Evolutionary conservation across 169 alveolate species (phyloP).

Genomic region (Blepharisma undulans): DNA sequence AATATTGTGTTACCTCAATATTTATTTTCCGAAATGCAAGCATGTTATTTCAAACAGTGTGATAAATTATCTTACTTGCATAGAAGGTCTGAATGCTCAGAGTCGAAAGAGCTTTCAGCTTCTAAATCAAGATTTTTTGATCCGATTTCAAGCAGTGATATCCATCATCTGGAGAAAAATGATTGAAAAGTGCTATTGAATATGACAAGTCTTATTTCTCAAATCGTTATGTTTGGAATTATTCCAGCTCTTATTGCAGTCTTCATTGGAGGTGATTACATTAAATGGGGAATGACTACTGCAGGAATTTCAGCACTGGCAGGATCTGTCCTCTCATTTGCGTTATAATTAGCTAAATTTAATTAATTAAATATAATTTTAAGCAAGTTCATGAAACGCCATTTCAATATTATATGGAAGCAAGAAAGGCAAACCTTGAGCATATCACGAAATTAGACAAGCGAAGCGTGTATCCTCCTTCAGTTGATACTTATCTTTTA

Average conservation of each 20-base stretch:
- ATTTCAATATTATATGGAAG: too few relatives aligned
- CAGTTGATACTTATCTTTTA: conserved; percentile 23
- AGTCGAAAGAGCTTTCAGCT: too few relatives aligned
- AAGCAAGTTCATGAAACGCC: too few relatives aligned
- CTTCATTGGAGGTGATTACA: neutral
- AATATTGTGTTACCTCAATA: neutral
- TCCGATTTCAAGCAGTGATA: too few relatives aligned
- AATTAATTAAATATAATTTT: too few relatives aligned
- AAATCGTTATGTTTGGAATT: neutral
- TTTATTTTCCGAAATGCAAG: neutral
- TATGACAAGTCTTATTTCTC: neutral
- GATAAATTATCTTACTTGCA: neutral
- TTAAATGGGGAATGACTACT: neutral
- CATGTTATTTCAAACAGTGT: neutral
- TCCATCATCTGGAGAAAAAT: too few relatives aligned
- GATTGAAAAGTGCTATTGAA: neutral
- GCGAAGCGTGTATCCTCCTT: conserved; percentile 22
- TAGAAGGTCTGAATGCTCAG: neutral
- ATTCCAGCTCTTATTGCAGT: neutral
- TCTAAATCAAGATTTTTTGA: neutral
- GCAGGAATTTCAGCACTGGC: neutral
- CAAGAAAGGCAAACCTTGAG: too few relatives aligned
- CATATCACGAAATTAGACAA: neutral
- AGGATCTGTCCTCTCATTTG: neutral
- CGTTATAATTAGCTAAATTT: too few relatives aligned